These are phyloP conservation scores for Pneumocystis carinii DNA, from an alignment of 1,139 yeast genomes.

Conservation along the genomic window DNA sequence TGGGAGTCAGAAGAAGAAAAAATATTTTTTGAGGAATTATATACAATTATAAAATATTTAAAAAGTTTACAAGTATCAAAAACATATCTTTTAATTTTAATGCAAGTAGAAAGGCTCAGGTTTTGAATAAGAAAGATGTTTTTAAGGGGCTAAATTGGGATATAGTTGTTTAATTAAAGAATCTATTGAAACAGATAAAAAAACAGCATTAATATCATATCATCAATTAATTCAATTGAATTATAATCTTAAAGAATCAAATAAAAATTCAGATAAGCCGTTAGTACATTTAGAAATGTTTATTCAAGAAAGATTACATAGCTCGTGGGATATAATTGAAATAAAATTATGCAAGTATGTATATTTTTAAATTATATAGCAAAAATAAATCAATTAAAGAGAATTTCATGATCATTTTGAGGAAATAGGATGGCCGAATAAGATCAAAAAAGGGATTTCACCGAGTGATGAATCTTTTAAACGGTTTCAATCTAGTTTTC, in stretches of 20 bases:
- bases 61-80: background rate
- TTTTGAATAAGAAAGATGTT: background rate
- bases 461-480: constrained; percentile 8
- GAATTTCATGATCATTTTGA: constrained; percentile 9
- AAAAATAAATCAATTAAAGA: constrained; percentile 2
- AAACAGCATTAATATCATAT: background rate
- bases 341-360: constrained; percentile 8
- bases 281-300: constrained; percentile 8
- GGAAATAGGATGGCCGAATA: constrained; percentile 13
- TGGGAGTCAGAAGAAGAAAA: background rate
- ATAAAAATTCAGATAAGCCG: constrained; percentile 8
- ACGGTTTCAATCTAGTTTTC: background rate
- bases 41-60: background rate
- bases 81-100: background rate
- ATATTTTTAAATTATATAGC: background rate
- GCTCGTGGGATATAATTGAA: constrained; percentile 7
- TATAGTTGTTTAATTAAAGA: background rate
- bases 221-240: background rate
- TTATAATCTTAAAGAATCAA: background rate
- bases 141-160: background rate
- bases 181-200: background rate
- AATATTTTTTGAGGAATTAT: background rate
- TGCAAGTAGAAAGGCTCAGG: background rate
- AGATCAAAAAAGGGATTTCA: constrained; percentile 2
- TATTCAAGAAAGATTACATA: background rate